A percentile compares a stretch with the other conserved stretches of the same genome.
These are phyloP conservation scores for Digitaria exilis DNA, from an alignment of 202 grass and related monocot genomes.

Conservation along the genomic window DNA sequence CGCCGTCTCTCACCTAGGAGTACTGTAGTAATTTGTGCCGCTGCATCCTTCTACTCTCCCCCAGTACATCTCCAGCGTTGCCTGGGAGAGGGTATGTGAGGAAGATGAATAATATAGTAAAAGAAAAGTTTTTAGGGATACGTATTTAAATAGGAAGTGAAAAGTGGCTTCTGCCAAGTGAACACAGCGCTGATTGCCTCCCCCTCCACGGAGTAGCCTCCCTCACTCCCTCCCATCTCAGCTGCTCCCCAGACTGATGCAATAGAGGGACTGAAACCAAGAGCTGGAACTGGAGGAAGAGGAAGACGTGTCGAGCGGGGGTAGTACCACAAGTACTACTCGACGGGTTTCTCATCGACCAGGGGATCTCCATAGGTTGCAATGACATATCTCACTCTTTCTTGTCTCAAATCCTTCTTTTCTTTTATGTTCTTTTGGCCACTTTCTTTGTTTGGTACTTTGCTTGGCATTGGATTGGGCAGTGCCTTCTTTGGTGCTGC, in stretches of 20 bases:
- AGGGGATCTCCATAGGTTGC: constrained; percentile 15
- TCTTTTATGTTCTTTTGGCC: too few relatives aligned
- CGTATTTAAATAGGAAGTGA: too few relatives aligned
- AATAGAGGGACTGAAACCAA: background rate
- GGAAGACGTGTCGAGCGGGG: background rate
- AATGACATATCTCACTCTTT: background rate
- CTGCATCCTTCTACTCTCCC: constrained; percentile 12
- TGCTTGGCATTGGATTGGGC: constrained; percentile 19
- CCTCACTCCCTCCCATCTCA: constrained; percentile 16
- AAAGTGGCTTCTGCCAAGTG: too few relatives aligned
- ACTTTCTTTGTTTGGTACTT: background rate
- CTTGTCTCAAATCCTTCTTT: background rate
- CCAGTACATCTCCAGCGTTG: constrained; percentile 28
- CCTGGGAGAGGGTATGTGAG: too few relatives aligned
- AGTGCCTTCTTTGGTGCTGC: background rate
- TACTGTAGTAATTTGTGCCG: too few relatives aligned
- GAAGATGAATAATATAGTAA: too few relatives aligned
- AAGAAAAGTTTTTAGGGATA: too few relatives aligned
- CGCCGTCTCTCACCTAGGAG: too few relatives aligned
- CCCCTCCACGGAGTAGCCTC: background rate
- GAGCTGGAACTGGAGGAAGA: background rate
- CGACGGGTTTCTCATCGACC: background rate
- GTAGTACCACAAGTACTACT: background rate
- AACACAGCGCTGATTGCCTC: too few relatives aligned
- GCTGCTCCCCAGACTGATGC: constrained; percentile 12